Base-by-base conservation (phyloP, 2,329 filamentous ascomycete species). In the Diaporthe ampelina region DNA sequence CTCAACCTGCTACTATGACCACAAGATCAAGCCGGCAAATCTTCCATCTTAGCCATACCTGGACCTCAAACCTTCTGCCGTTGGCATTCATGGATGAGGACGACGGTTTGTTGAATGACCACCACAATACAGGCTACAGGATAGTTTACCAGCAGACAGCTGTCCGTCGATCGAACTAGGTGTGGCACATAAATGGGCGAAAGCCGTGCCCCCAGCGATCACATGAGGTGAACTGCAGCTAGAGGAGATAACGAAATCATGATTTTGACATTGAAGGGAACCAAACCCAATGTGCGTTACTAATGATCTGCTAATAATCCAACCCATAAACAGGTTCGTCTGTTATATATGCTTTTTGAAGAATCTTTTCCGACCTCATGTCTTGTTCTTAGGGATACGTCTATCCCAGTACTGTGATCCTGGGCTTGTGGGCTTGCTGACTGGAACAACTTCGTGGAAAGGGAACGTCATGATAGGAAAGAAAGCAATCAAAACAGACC, bases 371-470 rank as follows among this genome's bases (percentile, higher is more conserved):
- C 29, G 45, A 19, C 63, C 63, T 52, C 10, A 6, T 52, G 29
- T 67, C 40, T 43, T 35, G 21, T 37, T 52, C 45, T 52, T 52
- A 15, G 29, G 40, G 40, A 43, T 43, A 43, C 40, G 15, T 43
- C 40, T 67, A 67, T 52, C 29, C 45, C 63, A 67, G 63, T 67
- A 67, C 63, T 67, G 63, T 67, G 45, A 35, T 26, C 63, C 63
- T 67, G 63, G 63, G 45, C 15, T 52, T 13, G 32, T 29, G 32
- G n/a, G 43, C 9, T 67, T 67, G 45, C 45, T 45, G 63, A 26
- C 63, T 45, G 63, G 45, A 52, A 13, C 63, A 67, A 21, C 11
- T 52, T 37, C 2, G 63, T 13, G 21, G 24, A 35, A 52, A 17
- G 11, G 11, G n/a, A 8, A 52, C 5, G 24, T 13, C 19, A 10